Conservation (phyloP, 2,329 filamentous ascomycete species). For the Cytospora piceae region DNA sequence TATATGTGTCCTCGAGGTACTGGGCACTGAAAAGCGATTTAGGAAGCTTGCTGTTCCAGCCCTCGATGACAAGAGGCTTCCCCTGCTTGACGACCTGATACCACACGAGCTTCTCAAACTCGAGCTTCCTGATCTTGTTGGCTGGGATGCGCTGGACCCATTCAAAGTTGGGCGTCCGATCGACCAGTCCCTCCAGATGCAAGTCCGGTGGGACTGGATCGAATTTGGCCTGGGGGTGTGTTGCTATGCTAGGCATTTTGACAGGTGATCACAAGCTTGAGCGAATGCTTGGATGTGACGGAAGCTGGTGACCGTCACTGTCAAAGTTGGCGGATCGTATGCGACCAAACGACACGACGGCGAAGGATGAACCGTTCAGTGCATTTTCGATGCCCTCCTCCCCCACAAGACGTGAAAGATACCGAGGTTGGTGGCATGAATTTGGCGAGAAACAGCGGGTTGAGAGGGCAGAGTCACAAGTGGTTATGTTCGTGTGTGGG, state of each 20-base stretch:
- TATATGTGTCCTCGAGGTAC: constrained; percentile 80
- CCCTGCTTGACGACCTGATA: constrained; percentile 84
- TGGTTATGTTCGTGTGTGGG: not conserved
- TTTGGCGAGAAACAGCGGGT: not conserved
- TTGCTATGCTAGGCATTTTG: constrained; percentile 69
- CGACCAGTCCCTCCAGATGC: constrained; percentile 75
- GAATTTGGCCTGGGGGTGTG: constrained; percentile 84
- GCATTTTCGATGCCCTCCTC: constrained; percentile 14
- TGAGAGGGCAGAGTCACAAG: not conserved
- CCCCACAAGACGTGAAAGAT: not conserved
- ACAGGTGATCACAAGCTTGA: constrained; percentile 5
- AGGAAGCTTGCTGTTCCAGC: constrained; percentile 78
- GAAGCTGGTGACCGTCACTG: not conserved
- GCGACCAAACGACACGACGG: constrained; percentile 18
- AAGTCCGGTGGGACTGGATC: constrained; percentile 88
- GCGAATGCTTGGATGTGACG: not conserved
- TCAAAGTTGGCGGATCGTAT: constrained; percentile 1
- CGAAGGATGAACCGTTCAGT: constrained; percentile 8
- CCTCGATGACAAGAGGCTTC: constrained; percentile 87
- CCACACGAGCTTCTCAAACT: constrained; percentile 83
- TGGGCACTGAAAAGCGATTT: constrained; percentile 75
- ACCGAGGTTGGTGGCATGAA: not conserved
- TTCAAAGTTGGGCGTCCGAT: constrained; percentile 80
- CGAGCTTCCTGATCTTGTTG: constrained; percentile 75
- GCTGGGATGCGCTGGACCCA: constrained; percentile 82